Evolutionary conservation across 805 yeast genomes (phyloP), one percentile per base, ranked within the genome.

Genomic region (Candida dajiaensis): DNA sequence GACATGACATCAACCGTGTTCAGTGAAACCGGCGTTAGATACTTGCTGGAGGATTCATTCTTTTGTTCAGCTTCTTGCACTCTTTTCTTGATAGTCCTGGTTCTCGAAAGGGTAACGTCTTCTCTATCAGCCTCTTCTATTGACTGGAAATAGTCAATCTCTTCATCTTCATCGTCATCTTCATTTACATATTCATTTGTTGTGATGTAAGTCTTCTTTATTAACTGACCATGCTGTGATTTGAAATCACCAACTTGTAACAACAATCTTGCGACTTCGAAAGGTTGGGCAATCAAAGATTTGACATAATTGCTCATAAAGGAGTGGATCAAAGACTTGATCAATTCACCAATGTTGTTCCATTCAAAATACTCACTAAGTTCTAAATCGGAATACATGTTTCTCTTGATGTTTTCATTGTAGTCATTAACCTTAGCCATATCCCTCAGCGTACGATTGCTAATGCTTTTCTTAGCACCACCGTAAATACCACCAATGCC

Each of bases 251-350:
- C 95, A 13, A 87, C 84, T 64, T 94, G 98, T 47, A 89, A 66
- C 23, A 90, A 70, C 53, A 88, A 72, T 46, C 92, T 73, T 6
- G 86, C 78, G 16, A 87, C 84, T 55, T 92, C 97, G 64, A 90
- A 83, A 2, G 99, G 98, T 65, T 94, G 97, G 18, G 87, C 77
- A 9, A 86, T 61, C 28, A 89, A 63, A 40, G 83, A 79, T 49
- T 80, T 81, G 45, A 80, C 64, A 67, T 94, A 92, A 52, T 81
- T 83, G 52, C 79, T 78, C 43, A 81, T 57, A 50, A 88, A 79
- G 40, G 85, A 79, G 60, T 75, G 71, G 21, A 80, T 64, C 49
- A 89, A 70, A 37, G 81, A 78, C 44, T 73, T 70, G 6, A 81
- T 52, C 29, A 83, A 61, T 51, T 80, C 86, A 44, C 71, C 71